These are phyloP conservation scores for Royoungia palumana DNA, from an alignment of 768 basidiomycete species.

Conservation along the genomic window DNA sequence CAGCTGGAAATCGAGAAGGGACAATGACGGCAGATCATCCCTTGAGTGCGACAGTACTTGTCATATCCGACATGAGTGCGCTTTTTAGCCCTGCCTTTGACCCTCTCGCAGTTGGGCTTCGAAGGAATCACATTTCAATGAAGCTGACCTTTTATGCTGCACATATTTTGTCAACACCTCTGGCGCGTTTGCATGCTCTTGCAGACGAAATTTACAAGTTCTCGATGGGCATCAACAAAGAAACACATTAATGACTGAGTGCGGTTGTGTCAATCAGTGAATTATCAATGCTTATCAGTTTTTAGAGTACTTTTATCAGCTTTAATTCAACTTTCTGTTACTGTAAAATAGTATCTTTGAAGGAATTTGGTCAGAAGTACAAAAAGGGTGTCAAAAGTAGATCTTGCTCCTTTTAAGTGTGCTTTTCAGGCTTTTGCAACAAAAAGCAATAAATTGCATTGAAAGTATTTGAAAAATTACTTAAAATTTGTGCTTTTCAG, in stretches of 20 bases:
- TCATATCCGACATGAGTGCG: conserved; percentile 23
- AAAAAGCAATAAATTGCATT: too few relatives aligned
- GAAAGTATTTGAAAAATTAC: too few relatives aligned
- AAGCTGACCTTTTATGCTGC: conserved; percentile 73
- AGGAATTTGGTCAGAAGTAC: too few relatives aligned
- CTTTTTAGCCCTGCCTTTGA: conserved; percentile 16
- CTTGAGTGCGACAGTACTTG: conserved; percentile 17
- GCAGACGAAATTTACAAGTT: conserved; percentile 39
- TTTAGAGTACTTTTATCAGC: too few relatives aligned
- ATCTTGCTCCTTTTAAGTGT: too few relatives aligned
- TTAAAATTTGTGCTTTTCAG: too few relatives aligned
- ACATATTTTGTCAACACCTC: conserved; percentile 50
- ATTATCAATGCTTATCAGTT: too few relatives aligned
- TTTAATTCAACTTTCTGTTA: too few relatives aligned
- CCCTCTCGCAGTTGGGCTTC: background rate
- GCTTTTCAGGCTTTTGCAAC: too few relatives aligned
- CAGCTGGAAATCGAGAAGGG: background rate
- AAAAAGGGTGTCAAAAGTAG: too few relatives aligned
- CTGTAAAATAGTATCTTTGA: too few relatives aligned
- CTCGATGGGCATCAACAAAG: conserved; percentile 26
- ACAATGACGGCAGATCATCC: conserved; percentile 12
- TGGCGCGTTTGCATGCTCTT: conserved; percentile 37
- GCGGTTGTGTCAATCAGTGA: too few relatives aligned
- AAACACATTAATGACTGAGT: conserved; percentile 6
- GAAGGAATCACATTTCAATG: conserved; percentile 41